Evolutionary conservation across 1,139 yeast genomes (phyloP), one percentile per base, ranked within the genome.

Genomic region (Sugiyamaella castrensis): DNA sequence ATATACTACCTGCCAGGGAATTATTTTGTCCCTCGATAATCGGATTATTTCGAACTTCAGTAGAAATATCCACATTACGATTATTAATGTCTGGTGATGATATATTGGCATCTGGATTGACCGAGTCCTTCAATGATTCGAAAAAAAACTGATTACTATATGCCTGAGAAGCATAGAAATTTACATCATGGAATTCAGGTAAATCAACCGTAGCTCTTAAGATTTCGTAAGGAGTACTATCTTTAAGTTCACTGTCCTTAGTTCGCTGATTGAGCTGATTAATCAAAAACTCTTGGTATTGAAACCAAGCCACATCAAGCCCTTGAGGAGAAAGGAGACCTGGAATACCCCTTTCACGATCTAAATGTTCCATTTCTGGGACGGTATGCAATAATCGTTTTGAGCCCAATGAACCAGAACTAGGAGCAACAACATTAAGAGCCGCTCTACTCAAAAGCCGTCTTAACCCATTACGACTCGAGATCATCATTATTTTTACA

Each of bases 141-240:
- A 89, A 83, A 65, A 87, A 88, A 56, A 92, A 79, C 71, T 94
- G 97, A 69, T 92, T 92, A 67, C 87, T 88, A 71, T 87, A 95
- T 2, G 91, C 83, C 66, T 87, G 96, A 1, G 96, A 84, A 9
- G 98, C 97, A 62, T 77, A 79, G 68, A 87, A 92, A 71, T 83
- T 87, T 19, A 84, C 47, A 15, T 57, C 57, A 47, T 86, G 82
- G 61, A 79, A 78, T 37, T 81, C 79, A 37, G 87, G 76, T 55
- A 80, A 79, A 62, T 79, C 79, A n/a, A 89, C 83, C 1, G 91
- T 80, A 56, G 80, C 76, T 51, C 84, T 72, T 53, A 86, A 68
- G 53, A 87, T 79, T 57, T 84, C 84, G 66, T 81, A 63, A 29
- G 58, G 53, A 24, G 59, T 51, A 38, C 55, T 43, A 46, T 53